Evolutionary conservation across 192 early-diverging fungal genomes (phyloP), one percentile per base, ranked within the genome.

Genomic region (Haplosporangium gracile): DNA sequence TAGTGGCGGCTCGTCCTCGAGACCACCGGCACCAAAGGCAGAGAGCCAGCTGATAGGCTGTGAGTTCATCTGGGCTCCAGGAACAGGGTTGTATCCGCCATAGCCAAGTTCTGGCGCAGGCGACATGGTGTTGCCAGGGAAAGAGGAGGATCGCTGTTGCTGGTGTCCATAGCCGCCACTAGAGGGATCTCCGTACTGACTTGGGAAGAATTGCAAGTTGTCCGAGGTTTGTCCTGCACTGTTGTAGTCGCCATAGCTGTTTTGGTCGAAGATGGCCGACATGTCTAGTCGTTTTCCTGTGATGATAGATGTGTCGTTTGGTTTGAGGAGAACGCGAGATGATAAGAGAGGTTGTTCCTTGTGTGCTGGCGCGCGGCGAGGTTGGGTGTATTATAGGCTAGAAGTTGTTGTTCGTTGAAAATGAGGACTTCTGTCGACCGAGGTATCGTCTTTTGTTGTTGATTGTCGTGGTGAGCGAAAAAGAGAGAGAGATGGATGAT

Each of bases 11-110:
- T 99, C 98, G 74, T 96, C 97, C 43, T 95, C 96, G 72, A 96
- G 95, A 11, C 96, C 98, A 43, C 97, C 97, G 8, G 97, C 95
- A 34, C 95, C 94, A 91, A 99, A 99, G 15, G 98, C 98, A 53
- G 90, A 70, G 36, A 89, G 72, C 79, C 76, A 77, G 79, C 70
- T 78, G 40, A 74, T 55, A 24, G 75, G 71, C 74, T 80, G 79
- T 88, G 80, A 60, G 83, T 68, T 55, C 83, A 85, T 88, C 45
- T 83, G 86, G 24, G 47, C 70, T 15, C 83, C 83, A 47, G 78
- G 78, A 15, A 85, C 73, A 5, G 83, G 29, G 39, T 79, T 77
- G 75, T 85, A 85, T 75, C 82, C 82, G 13, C 78, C 83, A 77
- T 80, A 85, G 18, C 70, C 78, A 18, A 80, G 40, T 36, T 85